Percentiles rank a stretch among this genome's conserved stretches.
Evolutionary conservation across 2,329 filamentous ascomycete genomes (phyloP).

Genomic region (Sporothrix curviconia): DNA sequence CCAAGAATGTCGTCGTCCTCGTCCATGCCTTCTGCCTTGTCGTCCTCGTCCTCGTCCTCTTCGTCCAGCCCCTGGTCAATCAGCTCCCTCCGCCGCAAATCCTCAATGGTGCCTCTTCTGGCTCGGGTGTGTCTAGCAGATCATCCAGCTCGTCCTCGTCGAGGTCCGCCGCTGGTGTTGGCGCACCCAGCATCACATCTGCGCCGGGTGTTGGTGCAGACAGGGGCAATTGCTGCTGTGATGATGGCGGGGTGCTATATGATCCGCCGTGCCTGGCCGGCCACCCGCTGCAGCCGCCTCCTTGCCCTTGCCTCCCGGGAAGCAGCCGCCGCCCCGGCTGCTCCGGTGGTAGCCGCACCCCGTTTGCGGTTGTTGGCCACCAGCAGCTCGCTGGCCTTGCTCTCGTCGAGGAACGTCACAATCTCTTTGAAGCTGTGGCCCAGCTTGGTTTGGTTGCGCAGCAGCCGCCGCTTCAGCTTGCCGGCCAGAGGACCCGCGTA

Average conservation of each 20-base stretch:
- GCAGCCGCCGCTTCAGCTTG: conserved; percentile 62
- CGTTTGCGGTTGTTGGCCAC: conserved; percentile 32
- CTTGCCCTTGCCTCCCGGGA: conserved; percentile 32
- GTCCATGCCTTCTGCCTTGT: conserved; percentile 30
- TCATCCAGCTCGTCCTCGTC: conserved; percentile 25
- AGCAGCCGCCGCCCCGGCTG: conserved; percentile 11
- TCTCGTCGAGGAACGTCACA: conserved; percentile 69
- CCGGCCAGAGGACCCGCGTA: conserved; percentile 51
- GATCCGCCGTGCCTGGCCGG: background rate
- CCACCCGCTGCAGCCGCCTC: conserved; percentile 23
- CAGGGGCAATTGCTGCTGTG: background rate
- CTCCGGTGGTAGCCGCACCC: conserved; percentile 24
- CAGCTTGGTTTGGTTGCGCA: conserved; percentile 72
- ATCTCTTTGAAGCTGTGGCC: conserved; percentile 84
- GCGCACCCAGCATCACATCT: conserved; percentile 17
- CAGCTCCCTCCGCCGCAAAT: conserved; percentile 48
- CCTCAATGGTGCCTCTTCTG: conserved; percentile 53
- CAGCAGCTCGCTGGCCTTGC: conserved; percentile 45
- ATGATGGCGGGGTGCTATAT: no score
- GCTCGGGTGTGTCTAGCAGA: conserved; percentile 42
- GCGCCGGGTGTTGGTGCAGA: conserved; percentile 4
- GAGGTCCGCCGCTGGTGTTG: conserved; percentile 19
- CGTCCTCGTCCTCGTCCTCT: conserved; percentile 33
- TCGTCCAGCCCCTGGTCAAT: conserved; percentile 43
- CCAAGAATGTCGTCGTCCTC: conserved; percentile 41